Evolutionary conservation across 1,139 yeast species (phyloP).

Genomic region (Lodderomyces theae): DNA sequence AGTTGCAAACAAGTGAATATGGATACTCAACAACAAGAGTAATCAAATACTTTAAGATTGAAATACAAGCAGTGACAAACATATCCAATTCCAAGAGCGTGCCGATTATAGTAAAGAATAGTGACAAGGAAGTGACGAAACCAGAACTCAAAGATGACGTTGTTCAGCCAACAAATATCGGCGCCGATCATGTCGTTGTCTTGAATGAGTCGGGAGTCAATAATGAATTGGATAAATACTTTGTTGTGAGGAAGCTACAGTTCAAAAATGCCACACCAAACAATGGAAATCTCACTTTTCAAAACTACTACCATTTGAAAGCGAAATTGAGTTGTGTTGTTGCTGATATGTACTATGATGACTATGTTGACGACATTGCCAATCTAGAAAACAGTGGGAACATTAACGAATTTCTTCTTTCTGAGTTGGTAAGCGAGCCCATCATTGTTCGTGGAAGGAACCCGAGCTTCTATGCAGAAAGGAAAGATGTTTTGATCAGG

Average conservation of each 20-base stretch:
- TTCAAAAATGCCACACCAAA: constrained; percentile 65
- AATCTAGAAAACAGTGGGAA: constrained; percentile 12
- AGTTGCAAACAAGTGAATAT: constrained; percentile 34
- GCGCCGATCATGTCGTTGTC: constrained; percentile 31
- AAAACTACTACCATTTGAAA: constrained; percentile 53
- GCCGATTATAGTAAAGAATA: constrained; percentile 28
- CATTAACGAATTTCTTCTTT: constrained; percentile 33
- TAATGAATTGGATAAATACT: constrained; percentile 32
- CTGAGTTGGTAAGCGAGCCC: constrained; percentile 45
- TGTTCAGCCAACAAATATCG: constrained; percentile 22
- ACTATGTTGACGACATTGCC: constrained; percentile 33
- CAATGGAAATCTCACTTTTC: constrained; percentile 56
- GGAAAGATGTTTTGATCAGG: constrained; percentile 47
- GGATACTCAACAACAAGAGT: constrained; percentile 37
- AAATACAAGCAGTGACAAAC: constrained; percentile 37
- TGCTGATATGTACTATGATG: constrained; percentile 44
- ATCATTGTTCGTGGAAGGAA: constrained; percentile 65
- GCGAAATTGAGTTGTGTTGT: constrained; percentile 45
- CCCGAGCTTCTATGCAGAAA: constrained; percentile 59
- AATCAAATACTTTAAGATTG: constrained; percentile 40
- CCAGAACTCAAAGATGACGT: constrained; percentile 18
- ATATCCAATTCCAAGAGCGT: constrained; percentile 27
- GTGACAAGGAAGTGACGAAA: constrained; percentile 20
- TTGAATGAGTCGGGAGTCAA: constrained; percentile 22
- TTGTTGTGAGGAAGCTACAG: constrained; percentile 45